These are phyloP conservation scores for Diplodia seriata DNA, from an alignment of 2,329 filamentous ascomycete species.

Conservation along the genomic window DNA sequence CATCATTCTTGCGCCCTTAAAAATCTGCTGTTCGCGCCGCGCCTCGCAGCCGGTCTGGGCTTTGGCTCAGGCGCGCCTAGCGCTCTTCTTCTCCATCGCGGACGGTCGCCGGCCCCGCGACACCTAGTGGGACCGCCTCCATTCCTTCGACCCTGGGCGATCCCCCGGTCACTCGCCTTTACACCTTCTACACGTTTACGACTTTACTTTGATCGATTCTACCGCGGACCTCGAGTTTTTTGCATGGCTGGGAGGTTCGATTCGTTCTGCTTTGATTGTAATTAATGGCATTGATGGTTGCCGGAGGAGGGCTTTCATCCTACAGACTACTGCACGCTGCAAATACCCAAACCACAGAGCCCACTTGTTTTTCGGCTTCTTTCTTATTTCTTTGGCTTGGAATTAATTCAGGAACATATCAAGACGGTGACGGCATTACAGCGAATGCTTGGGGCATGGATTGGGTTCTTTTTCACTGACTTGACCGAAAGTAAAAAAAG, in stretches of 20 bases:
- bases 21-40: conserved; percentile 29
- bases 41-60: conserved; percentile 21
- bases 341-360: conserved; percentile 30
- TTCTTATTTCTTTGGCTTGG: conserved; percentile 23
- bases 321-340: conserved; percentile 27
- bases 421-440: conserved; percentile 17
- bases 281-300: conserved; percentile 30
- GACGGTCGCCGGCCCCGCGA: conserved; percentile 24
- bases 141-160: conserved; percentile 25
- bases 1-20: conserved; percentile 31
- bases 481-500: conserved; percentile 13
- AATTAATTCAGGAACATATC: conserved; percentile 15
- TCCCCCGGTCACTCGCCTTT: conserved; percentile 4
- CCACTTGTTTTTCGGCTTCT: conserved; percentile 25
- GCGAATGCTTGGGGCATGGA: conserved; percentile 10
- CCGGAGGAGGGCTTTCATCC: conserved; percentile 27
- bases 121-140: conserved; percentile 15
- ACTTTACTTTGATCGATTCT: conserved; percentile 29
- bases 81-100: conserved; percentile 10
- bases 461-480: conserved; percentile 17
- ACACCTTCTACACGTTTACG: conserved; percentile 21
- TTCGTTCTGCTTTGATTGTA: conserved; percentile 23
- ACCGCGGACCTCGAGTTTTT: conserved; percentile 12
- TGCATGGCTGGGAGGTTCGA: conserved; percentile 25
- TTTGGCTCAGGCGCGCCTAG: conserved; percentile 18